Conservation (phyloP, 2,329 filamentous ascomycete genomes). For the Botrytis medusae region DNA sequence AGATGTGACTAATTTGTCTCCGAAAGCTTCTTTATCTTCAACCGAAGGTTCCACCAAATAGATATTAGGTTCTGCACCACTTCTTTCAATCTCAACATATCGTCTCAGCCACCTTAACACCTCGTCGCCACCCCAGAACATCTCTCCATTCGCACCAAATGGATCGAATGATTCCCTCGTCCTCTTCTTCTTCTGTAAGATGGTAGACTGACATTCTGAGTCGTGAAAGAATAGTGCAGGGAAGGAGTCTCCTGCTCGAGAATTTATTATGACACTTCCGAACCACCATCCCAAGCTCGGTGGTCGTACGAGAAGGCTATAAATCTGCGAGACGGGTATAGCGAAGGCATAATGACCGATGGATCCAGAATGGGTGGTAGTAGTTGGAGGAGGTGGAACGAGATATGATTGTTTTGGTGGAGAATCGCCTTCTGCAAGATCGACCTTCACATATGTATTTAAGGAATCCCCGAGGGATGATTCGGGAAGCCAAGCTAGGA, state of each 20-base stretch:
- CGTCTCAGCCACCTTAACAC: slow-evolving; percentile 85
- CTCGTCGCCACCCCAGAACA: slow-evolving; percentile 98
- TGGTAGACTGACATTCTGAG: slow-evolving; percentile 92
- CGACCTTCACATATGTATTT: slow-evolving; percentile 92
- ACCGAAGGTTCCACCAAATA: slow-evolving; percentile 85
- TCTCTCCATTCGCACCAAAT: slow-evolving; percentile 77
- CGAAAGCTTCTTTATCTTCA: slow-evolving; percentile 81
- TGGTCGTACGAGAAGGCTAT: slow-evolving; percentile 84
- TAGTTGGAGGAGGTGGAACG: slow-evolving; percentile 86
- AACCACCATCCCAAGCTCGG: slow-evolving; percentile 99
- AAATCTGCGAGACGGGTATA: slow-evolving; percentile 84
- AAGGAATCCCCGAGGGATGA: slow-evolving; percentile 81
- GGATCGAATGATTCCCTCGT: slow-evolving; percentile 85
- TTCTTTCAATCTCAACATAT: slow-evolving; percentile 81
- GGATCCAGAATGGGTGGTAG: slow-evolving; percentile 70
- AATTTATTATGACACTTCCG: slow-evolving; percentile 92
- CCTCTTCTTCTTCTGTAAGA: slow-evolving; percentile 86
- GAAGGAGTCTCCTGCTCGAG: slow-evolving; percentile 84
- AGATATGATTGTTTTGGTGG: slow-evolving; percentile 85
- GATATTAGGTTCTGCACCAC: slow-evolving; percentile 81
- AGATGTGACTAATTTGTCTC: slow-evolving; percentile 46
- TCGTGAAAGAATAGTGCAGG: slow-evolving; percentile 98
- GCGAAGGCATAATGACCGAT: slow-evolving; percentile 87
- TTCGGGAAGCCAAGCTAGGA: slow-evolving; percentile 93
- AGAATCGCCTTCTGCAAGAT: slow-evolving; percentile 76